Evolutionary conservation across 306 rosid species (phyloP), one percentile per base, ranked within the genome.

Genomic region (Geum urbanum): DNA sequence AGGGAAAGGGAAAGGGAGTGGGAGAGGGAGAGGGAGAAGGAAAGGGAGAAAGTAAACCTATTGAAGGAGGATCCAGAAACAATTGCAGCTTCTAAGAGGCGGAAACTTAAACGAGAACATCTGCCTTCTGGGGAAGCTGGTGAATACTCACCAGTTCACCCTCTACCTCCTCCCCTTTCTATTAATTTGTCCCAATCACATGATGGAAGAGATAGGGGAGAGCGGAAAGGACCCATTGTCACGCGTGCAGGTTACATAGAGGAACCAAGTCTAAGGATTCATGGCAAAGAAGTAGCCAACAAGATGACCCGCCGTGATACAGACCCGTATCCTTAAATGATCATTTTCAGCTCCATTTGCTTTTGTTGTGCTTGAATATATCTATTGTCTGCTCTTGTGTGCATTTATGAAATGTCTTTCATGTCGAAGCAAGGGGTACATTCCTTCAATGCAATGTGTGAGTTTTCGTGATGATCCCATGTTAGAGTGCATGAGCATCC

Each of bases 31-130:
- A 78, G 81, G 59, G 91, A 87, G 47, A 80, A 92, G 54, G 96
- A 89, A 55, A 85, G 96, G 72, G 99, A 94, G 69, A 94, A 94
- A 69, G 81, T 86, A 39, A 94, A 50, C 78, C 71, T 88, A 75
- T 77, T 79, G 78, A 94, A 91, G 78, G 99, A 94, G 74, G 99
- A 94, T 7, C 72, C 85, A 78, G 97, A 91, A 10, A 78, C 82
- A 58, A 82, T 64, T 27, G 96, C 89, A 3, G 92, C 87, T 68
- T 87, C 96, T 44, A 94, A 94, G 89, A 87, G 91, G 77, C 91
- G 96, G 50, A 94, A 94, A 73, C 96, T 91, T 48, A 94, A 94
- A 77, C 84, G 97, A 82, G 99, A 94, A 75, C 97, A 94, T 70
- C 76, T 82, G 50, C 82, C 95, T 55, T 39, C 84, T 1, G 84